A percentile compares a stretch with the other conserved stretches of the same genome.
Conservation (phyloP, 495 filamentous ascomycete genomes). For the Cryomyces antarcticus region DNA sequence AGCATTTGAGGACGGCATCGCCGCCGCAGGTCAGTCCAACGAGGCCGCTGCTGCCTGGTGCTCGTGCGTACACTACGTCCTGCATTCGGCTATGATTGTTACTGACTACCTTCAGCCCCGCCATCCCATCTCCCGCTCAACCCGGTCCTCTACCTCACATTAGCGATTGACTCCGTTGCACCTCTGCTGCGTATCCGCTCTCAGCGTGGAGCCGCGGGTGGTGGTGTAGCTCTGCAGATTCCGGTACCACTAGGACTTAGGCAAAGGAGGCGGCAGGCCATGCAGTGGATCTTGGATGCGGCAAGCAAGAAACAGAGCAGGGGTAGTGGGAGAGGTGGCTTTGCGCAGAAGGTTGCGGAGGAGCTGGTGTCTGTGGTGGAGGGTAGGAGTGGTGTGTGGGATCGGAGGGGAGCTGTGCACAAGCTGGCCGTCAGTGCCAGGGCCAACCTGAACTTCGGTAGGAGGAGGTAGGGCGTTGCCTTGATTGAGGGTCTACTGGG, state of each 20-base stretch:
- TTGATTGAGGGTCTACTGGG: no score
- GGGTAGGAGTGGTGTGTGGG: slow-evolving; percentile 68
- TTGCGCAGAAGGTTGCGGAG: slow-evolving; percentile 64
- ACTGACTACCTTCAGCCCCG: slow-evolving; percentile 26
- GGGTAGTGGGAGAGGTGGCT: slow-evolving; percentile 37
- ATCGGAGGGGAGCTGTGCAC: slow-evolving; percentile 48
- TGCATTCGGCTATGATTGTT: no score
- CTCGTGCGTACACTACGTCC: no score
- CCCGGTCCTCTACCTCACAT: slow-evolving; percentile 27
- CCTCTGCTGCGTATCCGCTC: slow-evolving; percentile 61
- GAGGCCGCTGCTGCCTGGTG: slow-evolving; percentile 47
- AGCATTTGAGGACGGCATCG: slow-evolving; percentile 66
- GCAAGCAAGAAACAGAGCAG: slow-evolving; percentile 48
- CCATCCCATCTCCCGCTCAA: slow-evolving; percentile 32
- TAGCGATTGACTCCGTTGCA: slow-evolving; percentile 92
- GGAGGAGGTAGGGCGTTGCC: background rate
- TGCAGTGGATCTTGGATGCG: slow-evolving; percentile 72
- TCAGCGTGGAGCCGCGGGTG: slow-evolving; percentile 62
- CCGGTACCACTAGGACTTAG: slow-evolving; percentile 54
- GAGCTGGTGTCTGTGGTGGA: slow-evolving; percentile 79
- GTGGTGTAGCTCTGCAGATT: slow-evolving; percentile 64
- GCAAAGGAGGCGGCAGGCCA: slow-evolving; percentile 56
- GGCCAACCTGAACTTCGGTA: slow-evolving; percentile 37
- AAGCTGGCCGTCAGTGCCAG: slow-evolving; percentile 51
- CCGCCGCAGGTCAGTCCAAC: slow-evolving; percentile 48